Base-by-base conservation (phyloP, 768 basidiomycete genomes). In the Hygrophorus pudorinus region DNA sequence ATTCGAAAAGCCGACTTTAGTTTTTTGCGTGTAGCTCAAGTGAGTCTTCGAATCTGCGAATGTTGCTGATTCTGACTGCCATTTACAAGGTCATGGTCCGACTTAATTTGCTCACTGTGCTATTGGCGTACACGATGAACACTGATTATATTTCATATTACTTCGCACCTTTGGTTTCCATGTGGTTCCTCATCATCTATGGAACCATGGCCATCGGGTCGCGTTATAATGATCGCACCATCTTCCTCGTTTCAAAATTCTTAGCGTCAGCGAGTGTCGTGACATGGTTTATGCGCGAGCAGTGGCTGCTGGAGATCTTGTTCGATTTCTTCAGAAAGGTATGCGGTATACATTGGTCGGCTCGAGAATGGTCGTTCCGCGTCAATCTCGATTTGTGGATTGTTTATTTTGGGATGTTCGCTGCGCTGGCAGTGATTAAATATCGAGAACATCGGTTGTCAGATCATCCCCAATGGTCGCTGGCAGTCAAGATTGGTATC, bases 111-210 rank as follows among this genome's bases (percentile, higher is more conserved):
- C 70, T 91, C 35, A 89, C 90, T 4, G 65, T 94, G 42, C 64
- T 80, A 18, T 73, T 96, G 38, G 82, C 84, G 6, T 96, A 93
- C 65, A 75, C 80, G 35, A 92, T 94, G 90, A 78, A 92, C 66
- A 90, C 88, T 46, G 74, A 89, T 60, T 96, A 92, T 62, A 76
- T 90, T 50, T 86, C 78, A 38, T 92, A 92, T 62, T 94, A 92
- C 64, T 92, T 91, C 55, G 74, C 88, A 8, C 91, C 91, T 6
- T 71, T 94, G 54, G 89, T 92, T 21, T 85, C 89, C 17, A 76
- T 84, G 76, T 92, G 86, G 87, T 94, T 83, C 64, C 61, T 89
- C 47, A 73, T 92, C 67, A 77, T 93, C 60, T 93, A 88, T 65
- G 64, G 62, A 39, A 93, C 90, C 33, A 78, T 96, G 72, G 66